These are phyloP conservation scores for Botrytis aclada DNA, from an alignment of 2,329 filamentous ascomycete genomes.

Conservation along the genomic window DNA sequence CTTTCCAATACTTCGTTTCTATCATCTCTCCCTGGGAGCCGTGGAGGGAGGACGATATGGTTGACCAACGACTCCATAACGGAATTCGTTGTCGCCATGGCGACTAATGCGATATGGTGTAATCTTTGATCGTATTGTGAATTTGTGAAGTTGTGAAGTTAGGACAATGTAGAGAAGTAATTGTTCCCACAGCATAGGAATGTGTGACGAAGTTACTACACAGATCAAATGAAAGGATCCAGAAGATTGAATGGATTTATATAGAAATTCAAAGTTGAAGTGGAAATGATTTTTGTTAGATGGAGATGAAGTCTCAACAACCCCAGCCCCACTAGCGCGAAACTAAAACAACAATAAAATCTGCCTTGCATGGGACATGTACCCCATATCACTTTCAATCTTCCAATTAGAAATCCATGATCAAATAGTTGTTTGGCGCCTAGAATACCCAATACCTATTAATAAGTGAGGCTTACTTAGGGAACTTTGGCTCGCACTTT, in stretches of 20 bases:
- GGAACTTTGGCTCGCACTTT: neutral
- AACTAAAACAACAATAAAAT: neutral
- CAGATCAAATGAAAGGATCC: neutral
- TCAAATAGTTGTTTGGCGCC: neutral
- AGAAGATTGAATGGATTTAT: neutral
- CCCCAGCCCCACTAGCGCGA: neutral
- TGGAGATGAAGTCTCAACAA: neutral
- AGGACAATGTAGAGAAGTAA: neutral
- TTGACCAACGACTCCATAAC: conserved; percentile 25
- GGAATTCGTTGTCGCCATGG: conserved; percentile 3
- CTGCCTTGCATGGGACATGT: neutral
- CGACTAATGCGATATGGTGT: neutral
- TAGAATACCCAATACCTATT: neutral
- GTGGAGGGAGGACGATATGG: conserved; percentile 28
- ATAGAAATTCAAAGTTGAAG: neutral
- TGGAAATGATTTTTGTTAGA: neutral
- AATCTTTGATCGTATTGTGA: neutral
- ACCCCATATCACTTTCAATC: neutral
- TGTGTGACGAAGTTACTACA: neutral
- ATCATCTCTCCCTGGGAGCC: conserved; percentile 28
- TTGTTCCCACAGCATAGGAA: neutral
- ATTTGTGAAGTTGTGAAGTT: neutral
- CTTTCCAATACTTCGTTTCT: conserved; percentile 18
- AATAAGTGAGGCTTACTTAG: neutral
- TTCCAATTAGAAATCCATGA: neutral